Percentiles rank a stretch among this genome's conserved stretches.
These are phyloP conservation scores for Sarocladium brachiariae DNA, from an alignment of 2,329 filamentous ascomycete genomes.

Conservation along the genomic window DNA sequence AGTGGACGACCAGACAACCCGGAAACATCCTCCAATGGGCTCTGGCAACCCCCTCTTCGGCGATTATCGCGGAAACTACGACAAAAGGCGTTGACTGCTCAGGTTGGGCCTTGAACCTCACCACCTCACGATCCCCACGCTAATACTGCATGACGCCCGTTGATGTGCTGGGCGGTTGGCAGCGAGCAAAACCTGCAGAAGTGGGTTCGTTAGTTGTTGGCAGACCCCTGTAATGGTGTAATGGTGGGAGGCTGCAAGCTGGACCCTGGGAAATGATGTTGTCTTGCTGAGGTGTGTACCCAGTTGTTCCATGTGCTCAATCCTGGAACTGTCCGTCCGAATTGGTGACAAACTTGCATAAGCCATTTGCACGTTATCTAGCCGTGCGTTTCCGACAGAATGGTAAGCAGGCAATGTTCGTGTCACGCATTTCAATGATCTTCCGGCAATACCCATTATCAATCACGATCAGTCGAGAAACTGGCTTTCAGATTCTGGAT, in stretches of 20 bases:
- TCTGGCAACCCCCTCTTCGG: not conserved
- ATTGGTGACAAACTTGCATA: slow-evolving; percentile 1
- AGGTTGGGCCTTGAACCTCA: slow-evolving; percentile 1
- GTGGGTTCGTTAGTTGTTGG: slow-evolving; percentile 4
- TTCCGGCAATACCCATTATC: too few species aligned
- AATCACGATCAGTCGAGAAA: too few species aligned
- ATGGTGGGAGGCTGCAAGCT: not conserved
- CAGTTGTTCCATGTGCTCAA: not conserved
- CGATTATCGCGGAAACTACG: slow-evolving; percentile 3
- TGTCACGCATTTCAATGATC: not conserved
- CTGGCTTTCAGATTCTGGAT: too few species aligned
- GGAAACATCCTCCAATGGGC: not conserved
- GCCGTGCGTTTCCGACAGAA: not conserved
- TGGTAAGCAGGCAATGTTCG: not conserved
- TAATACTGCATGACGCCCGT: slow-evolving; percentile 3
- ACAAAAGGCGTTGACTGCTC: not conserved
- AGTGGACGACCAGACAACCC: not conserved
- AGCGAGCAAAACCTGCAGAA: slow-evolving; percentile 5
- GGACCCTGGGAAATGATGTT: slow-evolving; percentile 1
- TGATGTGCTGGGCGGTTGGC: not conserved
- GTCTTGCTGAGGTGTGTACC: not conserved
- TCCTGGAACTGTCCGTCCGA: not conserved
- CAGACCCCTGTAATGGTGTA: not conserved
- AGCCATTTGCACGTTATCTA: not conserved
- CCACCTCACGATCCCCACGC: slow-evolving; percentile 4